phyloP scores from a whole-genome alignment of 129 eudicot genomes.

The Centrapalus pauciflorus region DNA sequence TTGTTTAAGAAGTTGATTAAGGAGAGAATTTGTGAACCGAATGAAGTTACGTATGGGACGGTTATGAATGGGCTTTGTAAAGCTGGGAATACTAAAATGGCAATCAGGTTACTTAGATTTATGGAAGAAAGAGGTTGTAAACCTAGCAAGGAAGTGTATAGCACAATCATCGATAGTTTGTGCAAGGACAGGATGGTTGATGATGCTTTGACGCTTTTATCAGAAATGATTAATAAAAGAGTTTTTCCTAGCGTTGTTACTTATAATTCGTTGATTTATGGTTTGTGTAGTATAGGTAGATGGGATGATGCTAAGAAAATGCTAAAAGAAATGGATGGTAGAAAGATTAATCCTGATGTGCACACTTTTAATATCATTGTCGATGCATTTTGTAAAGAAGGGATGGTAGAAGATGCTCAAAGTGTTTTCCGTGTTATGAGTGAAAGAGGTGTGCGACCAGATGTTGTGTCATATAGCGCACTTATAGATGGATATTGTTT shows the following conservation, averaged over 20 bases:
- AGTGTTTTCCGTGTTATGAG: conserved; percentile 14
- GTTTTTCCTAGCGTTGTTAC: conserved; percentile 31
- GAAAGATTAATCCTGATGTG: conserved; percentile 14
- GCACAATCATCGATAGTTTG: conserved; percentile 30
- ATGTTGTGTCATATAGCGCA: conserved; percentile 29
- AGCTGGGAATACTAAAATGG: conserved; percentile 22
- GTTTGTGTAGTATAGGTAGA: conserved; percentile 27
- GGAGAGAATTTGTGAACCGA: conserved; percentile 15
- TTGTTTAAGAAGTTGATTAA: conserved; percentile 31
- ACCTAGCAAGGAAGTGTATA: conserved; percentile 8
- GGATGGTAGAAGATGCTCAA: conserved; percentile 32
- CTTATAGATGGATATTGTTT: conserved; percentile 43
- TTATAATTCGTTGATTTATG: conserved; percentile 29
- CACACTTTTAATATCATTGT: conserved; percentile 22
- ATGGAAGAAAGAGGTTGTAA: conserved; percentile 26
- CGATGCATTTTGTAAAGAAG: conserved; percentile 38
- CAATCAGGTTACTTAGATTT: conserved; percentile 23
- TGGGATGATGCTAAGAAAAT: conserved; percentile 25
- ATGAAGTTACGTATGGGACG: conserved; percentile 31
- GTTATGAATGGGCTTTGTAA: conserved; percentile 48
- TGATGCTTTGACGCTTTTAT: not conserved
- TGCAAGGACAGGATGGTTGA: conserved; percentile 22
- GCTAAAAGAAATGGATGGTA: conserved; percentile 21
- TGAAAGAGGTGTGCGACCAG: conserved; percentile 18
- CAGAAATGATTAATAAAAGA: conserved; percentile 15